These are phyloP conservation scores for Artemisia tridentata DNA, from an alignment of 129 eudicot genomes.

Conservation along the genomic window DNA sequence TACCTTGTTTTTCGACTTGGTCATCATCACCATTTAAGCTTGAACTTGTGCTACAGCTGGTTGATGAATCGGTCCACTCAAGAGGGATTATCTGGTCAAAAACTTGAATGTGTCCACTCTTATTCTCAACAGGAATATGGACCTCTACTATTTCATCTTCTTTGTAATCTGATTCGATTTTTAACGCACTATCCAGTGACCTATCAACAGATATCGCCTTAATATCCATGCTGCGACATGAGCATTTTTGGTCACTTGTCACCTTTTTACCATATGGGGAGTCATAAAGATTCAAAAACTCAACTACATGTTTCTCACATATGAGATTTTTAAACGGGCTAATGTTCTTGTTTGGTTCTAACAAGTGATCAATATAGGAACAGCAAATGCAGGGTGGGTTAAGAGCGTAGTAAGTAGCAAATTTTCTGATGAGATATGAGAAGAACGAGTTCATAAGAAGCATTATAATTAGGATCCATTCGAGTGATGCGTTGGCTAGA, in stretches of 20 bases:
- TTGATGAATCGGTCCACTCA: conserved; percentile 40
- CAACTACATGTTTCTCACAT: conserved; percentile 43
- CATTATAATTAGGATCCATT: conserved; percentile 51
- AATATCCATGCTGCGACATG: conserved; percentile 16
- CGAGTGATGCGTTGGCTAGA: conserved; percentile 42
- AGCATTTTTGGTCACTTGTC: conserved; percentile 18
- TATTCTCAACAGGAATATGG: conserved; percentile 34
- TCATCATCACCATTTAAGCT: conserved; percentile 13
- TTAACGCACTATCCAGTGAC: conserved; percentile 2
- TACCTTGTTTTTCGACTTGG: conserved; percentile 21
- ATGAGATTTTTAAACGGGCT: conserved; percentile 30
- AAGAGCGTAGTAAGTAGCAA: conserved; percentile 37
- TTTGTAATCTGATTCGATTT: neutral
- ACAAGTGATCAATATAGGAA: conserved; percentile 43
- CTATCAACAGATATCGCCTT: conserved; percentile 10
- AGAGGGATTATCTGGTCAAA: conserved; percentile 38
- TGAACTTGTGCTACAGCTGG: conserved; percentile 34
- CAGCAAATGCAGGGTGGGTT: conserved; percentile 52
- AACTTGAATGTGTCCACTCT: conserved; percentile 30
- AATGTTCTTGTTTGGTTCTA: conserved; percentile 37
- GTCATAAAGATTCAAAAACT: conserved; percentile 30
- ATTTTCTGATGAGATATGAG: conserved; percentile 43
- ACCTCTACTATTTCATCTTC: conserved; percentile 11
- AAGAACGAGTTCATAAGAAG: conserved; percentile 48
- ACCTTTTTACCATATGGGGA: conserved; percentile 19